These are phyloP conservation scores for Gossypioides kirkii DNA, from an alignment of 345 rosid species.

Conservation along the genomic window DNA sequence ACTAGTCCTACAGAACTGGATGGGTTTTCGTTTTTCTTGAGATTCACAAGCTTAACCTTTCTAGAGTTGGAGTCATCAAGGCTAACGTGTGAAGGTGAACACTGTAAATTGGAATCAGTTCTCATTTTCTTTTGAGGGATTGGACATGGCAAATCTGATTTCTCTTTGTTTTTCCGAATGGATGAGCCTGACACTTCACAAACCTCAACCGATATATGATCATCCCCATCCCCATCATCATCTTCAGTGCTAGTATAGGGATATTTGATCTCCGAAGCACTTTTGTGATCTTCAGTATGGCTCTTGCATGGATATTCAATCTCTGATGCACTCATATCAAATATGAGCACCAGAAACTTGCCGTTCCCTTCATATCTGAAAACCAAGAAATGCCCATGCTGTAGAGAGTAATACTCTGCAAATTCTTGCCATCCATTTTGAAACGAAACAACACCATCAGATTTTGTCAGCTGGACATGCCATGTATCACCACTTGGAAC, in stretches of 20 bases:
- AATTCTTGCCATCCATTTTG: conserved; percentile 28
- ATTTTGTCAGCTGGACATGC: conserved; percentile 18
- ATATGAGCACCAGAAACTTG: conserved; percentile 18
- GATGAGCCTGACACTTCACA: neutral
- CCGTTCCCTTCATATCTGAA: conserved; percentile 22
- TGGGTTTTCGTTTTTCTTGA: neutral
- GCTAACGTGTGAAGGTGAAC: neutral
- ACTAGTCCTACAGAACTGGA: too few relatives aligned
- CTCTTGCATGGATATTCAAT: conserved; percentile 16
- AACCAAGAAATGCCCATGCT: conserved; percentile 16
- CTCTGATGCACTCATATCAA: conserved; percentile 17
- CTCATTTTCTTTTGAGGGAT: neutral
- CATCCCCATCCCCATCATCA: neutral
- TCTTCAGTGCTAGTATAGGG: neutral
- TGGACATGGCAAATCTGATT: neutral
- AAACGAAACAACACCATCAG: conserved; percentile 20
- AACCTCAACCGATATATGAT: too few relatives aligned
- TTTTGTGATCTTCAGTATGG: neutral
- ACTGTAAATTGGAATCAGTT: neutral
- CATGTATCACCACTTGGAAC: conserved; percentile 23
- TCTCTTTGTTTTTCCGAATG: neutral
- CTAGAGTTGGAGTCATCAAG: neutral
- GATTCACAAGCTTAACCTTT: neutral
- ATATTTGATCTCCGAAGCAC: neutral
- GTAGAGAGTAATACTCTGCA: conserved; percentile 14